These are phyloP conservation scores for Vanilla planifolia DNA, from an alignment of 106 monocot genomes.

Conservation along the genomic window DNA sequence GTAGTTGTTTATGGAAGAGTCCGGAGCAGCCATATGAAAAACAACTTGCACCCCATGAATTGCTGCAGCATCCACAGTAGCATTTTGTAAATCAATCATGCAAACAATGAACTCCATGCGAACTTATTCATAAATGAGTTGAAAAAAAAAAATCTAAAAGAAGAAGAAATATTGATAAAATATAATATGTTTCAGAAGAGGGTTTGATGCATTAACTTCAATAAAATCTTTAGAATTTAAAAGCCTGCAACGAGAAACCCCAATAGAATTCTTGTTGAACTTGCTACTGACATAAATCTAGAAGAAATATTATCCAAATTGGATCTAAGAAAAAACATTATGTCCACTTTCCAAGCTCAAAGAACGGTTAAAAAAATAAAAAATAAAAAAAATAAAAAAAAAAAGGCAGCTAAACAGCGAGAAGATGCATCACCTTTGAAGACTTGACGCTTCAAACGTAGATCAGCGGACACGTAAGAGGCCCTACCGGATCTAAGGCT, in stretches of 20 bases:
- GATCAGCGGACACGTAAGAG: conserved; percentile 75
- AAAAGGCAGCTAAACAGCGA: neutral
- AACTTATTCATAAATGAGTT: neutral
- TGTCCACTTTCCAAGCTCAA: no score
- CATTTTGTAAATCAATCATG: neutral
- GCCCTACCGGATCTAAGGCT: conserved; percentile 67
- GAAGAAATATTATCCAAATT: no score
- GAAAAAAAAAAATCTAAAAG: neutral
- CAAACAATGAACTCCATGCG: neutral
- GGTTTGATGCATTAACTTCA: no score
- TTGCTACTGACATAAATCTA: no score
- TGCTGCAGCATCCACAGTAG: conserved; percentile 24
- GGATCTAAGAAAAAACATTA: no score
- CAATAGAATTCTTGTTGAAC: no score
- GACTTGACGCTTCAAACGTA: conserved; percentile 62
- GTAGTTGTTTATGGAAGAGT: conserved; percentile 94
- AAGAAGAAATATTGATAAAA: no score
- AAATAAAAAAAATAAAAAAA: no score
- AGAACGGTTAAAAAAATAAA: no score
- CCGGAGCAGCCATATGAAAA: conserved; percentile 98
- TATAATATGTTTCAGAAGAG: no score
- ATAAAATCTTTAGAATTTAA: no score
- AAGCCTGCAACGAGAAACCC: no score
- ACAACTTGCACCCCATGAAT: conserved; percentile 74
- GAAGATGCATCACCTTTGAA: conserved; percentile 42